A percentile compares a stretch with the other conserved stretches of the same genome.
Conservation (phyloP, 352 stramenopile species). For the Chrysophaeum taylorii region DNA sequence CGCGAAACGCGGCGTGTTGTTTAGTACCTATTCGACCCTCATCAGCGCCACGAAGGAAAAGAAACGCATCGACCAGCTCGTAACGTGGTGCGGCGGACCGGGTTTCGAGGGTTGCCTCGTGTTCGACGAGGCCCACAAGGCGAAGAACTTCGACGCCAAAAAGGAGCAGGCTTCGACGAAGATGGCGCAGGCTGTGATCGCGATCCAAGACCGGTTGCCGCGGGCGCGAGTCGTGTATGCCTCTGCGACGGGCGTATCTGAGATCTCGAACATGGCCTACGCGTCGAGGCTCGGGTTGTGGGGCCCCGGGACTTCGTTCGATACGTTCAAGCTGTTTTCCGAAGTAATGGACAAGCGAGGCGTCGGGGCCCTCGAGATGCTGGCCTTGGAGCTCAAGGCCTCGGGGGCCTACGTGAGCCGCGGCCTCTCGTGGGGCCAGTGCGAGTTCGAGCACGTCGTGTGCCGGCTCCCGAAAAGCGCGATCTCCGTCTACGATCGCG, state of each 20-base stretch:
- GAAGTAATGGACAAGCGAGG: slow-evolving; percentile 45
- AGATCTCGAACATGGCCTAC: slow-evolving; percentile 60
- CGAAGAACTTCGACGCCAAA: slow-evolving; percentile 51
- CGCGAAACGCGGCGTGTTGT: slow-evolving; percentile 38
- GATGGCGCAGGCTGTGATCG: slow-evolving; percentile 44
- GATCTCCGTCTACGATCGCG: slow-evolving; percentile 31
- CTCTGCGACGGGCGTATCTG: slow-evolving; percentile 54
- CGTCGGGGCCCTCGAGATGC: slow-evolving; percentile 56
- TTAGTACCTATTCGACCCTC: slow-evolving; percentile 51
- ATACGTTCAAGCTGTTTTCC: slow-evolving; percentile 44
- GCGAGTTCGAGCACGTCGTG: slow-evolving; percentile 42
- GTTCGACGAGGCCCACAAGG: slow-evolving; percentile 61
- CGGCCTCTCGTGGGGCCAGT: slow-evolving; percentile 46
- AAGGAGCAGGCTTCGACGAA: slow-evolving; percentile 26
- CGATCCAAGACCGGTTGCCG: slow-evolving; percentile 47
- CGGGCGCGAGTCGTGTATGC: slow-evolving; percentile 57
- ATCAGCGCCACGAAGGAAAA: slow-evolving; percentile 27
- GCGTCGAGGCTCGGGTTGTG: slow-evolving; percentile 55
- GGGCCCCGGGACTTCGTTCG: slow-evolving; percentile 43
- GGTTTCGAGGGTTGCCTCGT: slow-evolving; percentile 47
- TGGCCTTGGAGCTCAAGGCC: slow-evolving; percentile 59
- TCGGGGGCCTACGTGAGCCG: slow-evolving; percentile 43
- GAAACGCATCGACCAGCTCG: slow-evolving; percentile 48
- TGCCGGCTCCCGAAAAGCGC: slow-evolving; percentile 24
- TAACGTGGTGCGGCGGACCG: slow-evolving; percentile 43